phyloP scores from a whole-genome alignment of 768 basidiomycete species.

The Mycena galericulata region DNA sequence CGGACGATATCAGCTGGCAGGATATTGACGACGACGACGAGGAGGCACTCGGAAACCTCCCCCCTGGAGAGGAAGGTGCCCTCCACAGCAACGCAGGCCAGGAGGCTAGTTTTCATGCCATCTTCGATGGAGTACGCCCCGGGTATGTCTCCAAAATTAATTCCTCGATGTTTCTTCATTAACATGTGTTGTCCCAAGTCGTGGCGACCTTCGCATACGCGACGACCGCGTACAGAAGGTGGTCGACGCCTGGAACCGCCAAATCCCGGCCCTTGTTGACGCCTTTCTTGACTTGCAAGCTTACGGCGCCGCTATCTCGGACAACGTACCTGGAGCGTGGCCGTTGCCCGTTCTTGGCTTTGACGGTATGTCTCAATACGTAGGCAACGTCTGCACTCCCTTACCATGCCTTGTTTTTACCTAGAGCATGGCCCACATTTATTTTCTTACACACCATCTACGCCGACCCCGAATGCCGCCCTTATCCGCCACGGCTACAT shows the following conservation, averaged over 20 bases:
- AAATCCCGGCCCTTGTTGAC: conserved; percentile 5
- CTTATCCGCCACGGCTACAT: conserved; percentile 38
- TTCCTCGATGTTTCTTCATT: not conserved
- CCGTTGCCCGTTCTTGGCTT: not conserved
- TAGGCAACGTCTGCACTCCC: not conserved
- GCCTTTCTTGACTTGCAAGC: conserved; percentile 3
- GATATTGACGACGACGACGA: not conserved
- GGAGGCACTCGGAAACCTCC: not conserved
- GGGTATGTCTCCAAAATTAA: not conserved
- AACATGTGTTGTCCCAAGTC: not conserved
- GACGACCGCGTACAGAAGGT: conserved; percentile 1
- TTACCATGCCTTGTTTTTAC: too few relatives aligned
- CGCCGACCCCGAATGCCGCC: conserved; percentile 28
- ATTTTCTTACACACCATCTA: not conserved
- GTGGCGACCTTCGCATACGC: conserved; percentile 8
- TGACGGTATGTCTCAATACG: conserved; percentile 3
- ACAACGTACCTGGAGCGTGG: not conserved
- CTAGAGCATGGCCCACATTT: not conserved
- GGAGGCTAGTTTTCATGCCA: not conserved
- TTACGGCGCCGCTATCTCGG: not conserved
- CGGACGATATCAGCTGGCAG: not conserved
- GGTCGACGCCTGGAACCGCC: not conserved
- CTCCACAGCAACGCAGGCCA: conserved; percentile 4
- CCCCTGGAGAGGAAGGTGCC: conserved; percentile 4
- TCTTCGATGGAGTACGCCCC: not conserved